A percentile compares a stretch with the other conserved stretches of the same genome.
Conservation (phyloP, 2,329 filamentous ascomycete genomes). For the Ceratocystis ficicola region DNA sequence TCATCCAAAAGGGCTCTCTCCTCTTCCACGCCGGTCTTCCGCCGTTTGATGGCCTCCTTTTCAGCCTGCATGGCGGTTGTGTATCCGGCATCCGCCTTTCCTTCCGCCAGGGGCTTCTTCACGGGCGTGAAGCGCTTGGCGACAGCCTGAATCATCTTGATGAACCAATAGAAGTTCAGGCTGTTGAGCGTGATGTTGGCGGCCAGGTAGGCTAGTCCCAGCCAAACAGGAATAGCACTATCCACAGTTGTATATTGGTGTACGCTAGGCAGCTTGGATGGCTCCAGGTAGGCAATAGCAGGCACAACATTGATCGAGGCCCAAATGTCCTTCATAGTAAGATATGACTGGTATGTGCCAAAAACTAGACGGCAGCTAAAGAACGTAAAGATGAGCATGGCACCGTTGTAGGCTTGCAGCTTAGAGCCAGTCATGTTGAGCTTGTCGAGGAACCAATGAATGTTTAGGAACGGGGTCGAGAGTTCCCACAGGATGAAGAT, state of each 20-base stretch:
- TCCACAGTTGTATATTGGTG: conserved; percentile 36
- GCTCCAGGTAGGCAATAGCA: conserved; percentile 24
- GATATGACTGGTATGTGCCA: conserved; percentile 59
- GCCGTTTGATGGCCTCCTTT: conserved; percentile 15
- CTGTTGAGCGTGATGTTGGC: conserved; percentile 62
- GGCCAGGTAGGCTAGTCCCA: conserved; percentile 53
- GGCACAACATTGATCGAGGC: conserved; percentile 24
- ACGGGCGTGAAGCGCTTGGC: conserved; percentile 54
- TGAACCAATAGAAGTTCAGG: conserved; percentile 76
- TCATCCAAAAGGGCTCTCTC: conserved; percentile 16
- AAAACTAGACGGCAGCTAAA: conserved; percentile 67
- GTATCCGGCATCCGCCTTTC: conserved; percentile 4
- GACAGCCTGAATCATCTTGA: conserved; percentile 73
- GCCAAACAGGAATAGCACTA: conserved; percentile 53
- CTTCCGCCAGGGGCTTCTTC: neutral
- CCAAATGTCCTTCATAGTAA: conserved; percentile 60
- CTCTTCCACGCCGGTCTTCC: conserved; percentile 17
- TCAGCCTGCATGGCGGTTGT: conserved; percentile 19
- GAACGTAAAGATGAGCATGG: conserved; percentile 59
- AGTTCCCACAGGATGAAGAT: conserved; percentile 82
- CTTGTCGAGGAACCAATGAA: conserved; percentile 91
- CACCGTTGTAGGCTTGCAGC: conserved; percentile 65
- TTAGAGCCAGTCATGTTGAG: conserved; percentile 63
- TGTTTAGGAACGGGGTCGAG: conserved; percentile 71
- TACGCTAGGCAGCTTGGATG: conserved; percentile 31